Percentiles rank a stretch among this genome's conserved stretches.
Conservation (phyloP, 768 basidiomycete species). For the Lentinula raphanica region DNA sequence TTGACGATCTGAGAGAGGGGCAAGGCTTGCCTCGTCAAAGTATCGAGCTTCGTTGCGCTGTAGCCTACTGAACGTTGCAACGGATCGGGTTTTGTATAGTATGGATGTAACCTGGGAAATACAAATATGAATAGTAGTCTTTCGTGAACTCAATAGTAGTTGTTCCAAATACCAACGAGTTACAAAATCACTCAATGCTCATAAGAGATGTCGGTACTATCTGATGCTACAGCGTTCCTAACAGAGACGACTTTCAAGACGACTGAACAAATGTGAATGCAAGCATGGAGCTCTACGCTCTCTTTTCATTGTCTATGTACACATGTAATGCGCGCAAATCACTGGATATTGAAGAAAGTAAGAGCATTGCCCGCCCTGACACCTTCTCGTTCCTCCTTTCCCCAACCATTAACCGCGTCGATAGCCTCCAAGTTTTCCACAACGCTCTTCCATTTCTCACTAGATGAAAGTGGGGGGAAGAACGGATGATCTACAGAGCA, state of each 20-base stretch:
- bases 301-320: neutral
- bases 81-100: too few species aligned
- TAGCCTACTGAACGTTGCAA: conserved; percentile 3
- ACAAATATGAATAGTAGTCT: too few species aligned
- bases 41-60: conserved; percentile 9
- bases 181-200: too few species aligned
- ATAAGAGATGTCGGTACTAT: too few species aligned
- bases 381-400: conserved; percentile 50
- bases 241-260: too few species aligned
- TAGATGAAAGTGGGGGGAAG: conserved; percentile 72
- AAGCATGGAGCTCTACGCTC: neutral
- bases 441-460: conserved; percentile 78
- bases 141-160: too few species aligned
- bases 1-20: conserved; percentile 5
- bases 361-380: conserved; percentile 75
- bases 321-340: neutral
- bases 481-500: conserved; percentile 83
- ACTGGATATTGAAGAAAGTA: conserved; percentile 52
- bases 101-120: too few species aligned
- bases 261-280: neutral
- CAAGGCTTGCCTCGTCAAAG: conserved; percentile 6
- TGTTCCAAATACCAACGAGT: too few species aligned
- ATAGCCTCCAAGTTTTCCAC: conserved; percentile 84
- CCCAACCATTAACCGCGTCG: conserved; percentile 57
- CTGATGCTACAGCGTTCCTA: too few species aligned